phyloP scores from a whole-genome alignment of 2,329 filamentous ascomycete genomes.

The Xylariaceae sp. region DNA sequence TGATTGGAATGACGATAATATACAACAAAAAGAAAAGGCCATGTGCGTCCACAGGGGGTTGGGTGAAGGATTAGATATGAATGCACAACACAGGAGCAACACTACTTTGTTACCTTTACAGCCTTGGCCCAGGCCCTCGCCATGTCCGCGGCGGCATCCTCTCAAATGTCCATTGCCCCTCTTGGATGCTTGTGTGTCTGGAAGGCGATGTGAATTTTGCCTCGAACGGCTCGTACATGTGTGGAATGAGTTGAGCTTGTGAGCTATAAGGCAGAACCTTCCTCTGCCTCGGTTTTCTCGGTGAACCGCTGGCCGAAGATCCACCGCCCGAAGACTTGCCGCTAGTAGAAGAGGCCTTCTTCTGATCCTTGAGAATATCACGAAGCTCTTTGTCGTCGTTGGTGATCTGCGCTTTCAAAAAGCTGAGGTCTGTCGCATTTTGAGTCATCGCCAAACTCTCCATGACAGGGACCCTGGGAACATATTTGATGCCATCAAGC shows the following conservation, averaged over 20 bases:
- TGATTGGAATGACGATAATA: no score
- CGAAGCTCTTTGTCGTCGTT: slow-evolving; percentile 68
- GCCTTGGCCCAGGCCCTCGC: slow-evolving; percentile 5
- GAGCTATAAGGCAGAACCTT: slow-evolving; percentile 36
- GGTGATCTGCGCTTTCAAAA: slow-evolving; percentile 82
- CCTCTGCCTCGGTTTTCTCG: slow-evolving; percentile 21
- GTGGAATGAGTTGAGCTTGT: slow-evolving; percentile 35
- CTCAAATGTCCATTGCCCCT: slow-evolving; percentile 25
- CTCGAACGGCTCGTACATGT: slow-evolving; percentile 36
- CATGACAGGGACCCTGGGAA: slow-evolving; percentile 75
- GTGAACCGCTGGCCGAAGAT: slow-evolving; percentile 1
- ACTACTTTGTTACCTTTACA: slow-evolving; percentile 4
- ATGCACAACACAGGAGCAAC: slow-evolving; percentile 10
- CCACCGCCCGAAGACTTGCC: slow-evolving; percentile 8
- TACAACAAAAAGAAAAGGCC: no score
- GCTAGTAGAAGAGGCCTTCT: slow-evolving; percentile 36
- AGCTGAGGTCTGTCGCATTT: slow-evolving; percentile 49
- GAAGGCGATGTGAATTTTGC: slow-evolving; percentile 35
- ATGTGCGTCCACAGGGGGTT: no score
- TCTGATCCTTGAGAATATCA: slow-evolving; percentile 63
- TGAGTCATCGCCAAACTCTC: slow-evolving; percentile 54
- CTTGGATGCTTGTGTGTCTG: slow-evolving; percentile 12
- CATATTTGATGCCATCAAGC: slow-evolving; percentile 63
- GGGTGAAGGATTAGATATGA: no score
- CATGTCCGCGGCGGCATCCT: slow-evolving; percentile 17